Evolutionary conservation across 129 eudicot genomes (phyloP).

Genomic region (Smallanthus sonchifolius): DNA sequence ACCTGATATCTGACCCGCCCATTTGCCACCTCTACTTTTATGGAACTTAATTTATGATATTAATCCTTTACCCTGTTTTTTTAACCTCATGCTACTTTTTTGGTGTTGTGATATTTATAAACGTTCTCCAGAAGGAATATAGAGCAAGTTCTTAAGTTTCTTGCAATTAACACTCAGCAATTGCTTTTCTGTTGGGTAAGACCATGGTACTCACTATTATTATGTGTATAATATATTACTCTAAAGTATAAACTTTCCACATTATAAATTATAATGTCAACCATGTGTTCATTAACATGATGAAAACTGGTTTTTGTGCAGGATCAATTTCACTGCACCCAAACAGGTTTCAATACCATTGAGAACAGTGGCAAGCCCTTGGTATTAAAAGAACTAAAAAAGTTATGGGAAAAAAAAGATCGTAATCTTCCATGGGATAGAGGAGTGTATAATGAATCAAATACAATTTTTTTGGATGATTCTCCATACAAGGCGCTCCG

Average conservation of each 20-base stretch:
- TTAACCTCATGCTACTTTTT: conserved; percentile 5
- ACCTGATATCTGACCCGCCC: neutral
- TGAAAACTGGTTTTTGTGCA: conserved; percentile 33
- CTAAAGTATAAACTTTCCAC: neutral
- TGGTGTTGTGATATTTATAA: conserved; percentile 14
- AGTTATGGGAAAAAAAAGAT: conserved; percentile 70
- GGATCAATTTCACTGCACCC: conserved; percentile 82
- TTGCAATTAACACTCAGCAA: conserved; percentile 43
- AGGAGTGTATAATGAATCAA: conserved; percentile 61
- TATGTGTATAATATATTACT: neutral
- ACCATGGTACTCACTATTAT: conserved; percentile 7
- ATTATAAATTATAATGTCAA: neutral
- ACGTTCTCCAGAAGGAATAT: conserved; percentile 59
- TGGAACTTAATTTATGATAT: neutral
- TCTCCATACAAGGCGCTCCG: conserved; percentile 71
- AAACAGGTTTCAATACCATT: conserved; percentile 48
- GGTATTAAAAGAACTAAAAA: conserved; percentile 66
- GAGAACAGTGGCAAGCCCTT: conserved; percentile 65
- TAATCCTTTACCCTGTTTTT: neutral
- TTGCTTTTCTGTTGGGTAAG: conserved; percentile 84
- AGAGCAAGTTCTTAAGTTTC: conserved; percentile 58
- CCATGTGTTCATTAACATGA: neutral
- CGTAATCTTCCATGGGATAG: conserved; percentile 64
- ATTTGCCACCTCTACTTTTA: neutral
- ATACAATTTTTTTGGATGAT: conserved; percentile 78